A percentile compares a stretch with the other conserved stretches of the same genome.
Evolutionary conservation across 805 yeast genomes (phyloP).

Genomic region (Wickerhamomyces chaumierensis): DNA sequence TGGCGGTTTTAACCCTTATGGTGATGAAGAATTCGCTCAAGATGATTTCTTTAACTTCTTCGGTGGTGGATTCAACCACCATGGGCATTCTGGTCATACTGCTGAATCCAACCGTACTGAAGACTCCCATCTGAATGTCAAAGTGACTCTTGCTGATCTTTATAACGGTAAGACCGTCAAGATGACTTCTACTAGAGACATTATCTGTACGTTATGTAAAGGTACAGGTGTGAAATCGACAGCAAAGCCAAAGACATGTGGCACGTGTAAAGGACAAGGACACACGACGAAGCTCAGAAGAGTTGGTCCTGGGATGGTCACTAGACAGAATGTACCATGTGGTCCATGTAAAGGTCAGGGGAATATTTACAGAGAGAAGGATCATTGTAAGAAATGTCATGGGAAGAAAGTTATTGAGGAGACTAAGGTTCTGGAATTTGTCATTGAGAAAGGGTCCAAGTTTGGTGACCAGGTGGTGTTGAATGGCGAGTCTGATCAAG

Average conservation of each 20-base stretch:
- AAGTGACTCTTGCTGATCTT: slow-evolving; percentile 59
- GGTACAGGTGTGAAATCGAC: slow-evolving; percentile 67
- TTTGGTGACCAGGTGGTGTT: slow-evolving; percentile 51
- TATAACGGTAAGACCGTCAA: slow-evolving; percentile 75
- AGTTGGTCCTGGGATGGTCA: slow-evolving; percentile 66
- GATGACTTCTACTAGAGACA: slow-evolving; percentile 58
- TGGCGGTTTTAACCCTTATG: slow-evolving; percentile 20
- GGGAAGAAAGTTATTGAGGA: slow-evolving; percentile 57
- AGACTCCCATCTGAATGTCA: slow-evolving; percentile 57
- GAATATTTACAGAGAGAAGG: slow-evolving; percentile 44
- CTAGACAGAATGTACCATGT: slow-evolving; percentile 53
- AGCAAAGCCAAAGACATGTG: slow-evolving; percentile 47
- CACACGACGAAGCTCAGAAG: slow-evolving; percentile 44
- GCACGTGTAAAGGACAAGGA: slow-evolving; percentile 67
- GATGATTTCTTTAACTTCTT: slow-evolving; percentile 74
- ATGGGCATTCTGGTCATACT: no score
- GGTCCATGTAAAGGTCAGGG: slow-evolving; percentile 66
- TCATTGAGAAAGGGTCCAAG: slow-evolving; percentile 60
- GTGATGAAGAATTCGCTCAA: slow-evolving; percentile 40
- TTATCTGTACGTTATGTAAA: slow-evolving; percentile 60
- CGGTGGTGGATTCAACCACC: slow-evolving; percentile 2
- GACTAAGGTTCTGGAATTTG: slow-evolving; percentile 64
- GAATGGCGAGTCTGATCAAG: slow-evolving; percentile 68
- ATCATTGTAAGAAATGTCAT: slow-evolving; percentile 65
- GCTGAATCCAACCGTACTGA: slow-evolving; percentile 33